Evolutionary conservation across 306 rosid genomes (phyloP).

Genomic region (Argentina anserina): DNA sequence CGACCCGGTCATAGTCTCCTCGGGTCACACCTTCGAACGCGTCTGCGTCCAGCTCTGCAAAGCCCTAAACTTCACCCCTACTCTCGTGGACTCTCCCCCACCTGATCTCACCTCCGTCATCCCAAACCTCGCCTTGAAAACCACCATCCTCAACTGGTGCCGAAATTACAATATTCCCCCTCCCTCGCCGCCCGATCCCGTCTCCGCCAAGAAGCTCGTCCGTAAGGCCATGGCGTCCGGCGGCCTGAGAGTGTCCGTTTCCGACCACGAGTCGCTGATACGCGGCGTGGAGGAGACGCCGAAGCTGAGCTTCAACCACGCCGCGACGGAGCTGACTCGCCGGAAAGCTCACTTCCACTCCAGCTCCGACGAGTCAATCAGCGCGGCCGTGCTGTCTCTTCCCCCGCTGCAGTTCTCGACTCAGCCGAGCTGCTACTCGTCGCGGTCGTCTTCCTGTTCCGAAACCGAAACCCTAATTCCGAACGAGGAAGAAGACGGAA

Average conservation of each 20-base stretch:
- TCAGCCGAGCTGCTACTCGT: constrained; percentile 56
- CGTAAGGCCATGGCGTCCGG: constrained; percentile 28
- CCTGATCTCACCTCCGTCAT: constrained; percentile 75
- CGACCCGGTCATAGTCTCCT: constrained; percentile 85
- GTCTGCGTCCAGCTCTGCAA: constrained; percentile 52
- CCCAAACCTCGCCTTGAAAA: constrained; percentile 74
- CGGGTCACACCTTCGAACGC: constrained; percentile 86
- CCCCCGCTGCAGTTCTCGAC: constrained; percentile 51
- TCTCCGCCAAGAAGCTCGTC: constrained; percentile 41
- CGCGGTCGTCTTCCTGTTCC: constrained; percentile 47
- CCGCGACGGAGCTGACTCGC: constrained; percentile 37
- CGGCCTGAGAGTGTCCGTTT: not conserved
- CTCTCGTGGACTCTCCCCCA: constrained; percentile 45
- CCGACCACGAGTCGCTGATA: constrained; percentile 28
- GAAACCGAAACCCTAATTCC: constrained; percentile 45
- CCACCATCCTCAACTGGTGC: constrained; percentile 76
- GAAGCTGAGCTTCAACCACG: constrained; percentile 31
- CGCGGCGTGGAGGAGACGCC: constrained; percentile 33
- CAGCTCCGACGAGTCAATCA: constrained; percentile 52
- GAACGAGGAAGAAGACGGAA: constrained; percentile 41
- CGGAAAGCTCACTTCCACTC: constrained; percentile 31
- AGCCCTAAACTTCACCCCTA: constrained; percentile 50
- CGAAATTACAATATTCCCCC: constrained; percentile 25
- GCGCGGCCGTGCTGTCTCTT: constrained; percentile 19
- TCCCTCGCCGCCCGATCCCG: constrained; percentile 36